Base-by-base conservation (phyloP, 164 flowering plant genomes). In the Sedum album region DNA sequence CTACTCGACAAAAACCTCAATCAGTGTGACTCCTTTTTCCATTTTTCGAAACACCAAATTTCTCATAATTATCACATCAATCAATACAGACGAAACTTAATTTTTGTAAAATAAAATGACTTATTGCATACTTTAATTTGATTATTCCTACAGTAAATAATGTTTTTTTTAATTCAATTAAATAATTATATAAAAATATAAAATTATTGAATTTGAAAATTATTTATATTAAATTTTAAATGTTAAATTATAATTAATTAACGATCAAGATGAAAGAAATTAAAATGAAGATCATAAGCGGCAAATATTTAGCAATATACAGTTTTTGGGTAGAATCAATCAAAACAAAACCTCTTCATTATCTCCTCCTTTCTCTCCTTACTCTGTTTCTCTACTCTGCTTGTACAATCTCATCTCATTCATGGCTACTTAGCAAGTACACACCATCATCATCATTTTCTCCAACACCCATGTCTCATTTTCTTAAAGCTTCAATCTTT, bases 381-480 rank as follows among this genome's bases (percentile, higher is more conserved):
- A 2, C 33, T 0, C 26, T 55, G 31, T 26, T 28, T 25, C 35
- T 20, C 23, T 9, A 5, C 0, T n/a, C 46, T 6, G 21, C 49
- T 21, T 18, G 1, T 18, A 11, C 28, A 11, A 13, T 28, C 31
- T 10, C 11, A 23, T 23, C 30, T 15, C 28, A 55, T 14, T n/a
- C 18, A 49, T 25, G 20, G n/a, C n/a, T n/a, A 36, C 21, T 60
- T 11, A 21, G 7, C 28, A 30, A 33, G n/a, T 14, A 49, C 21
- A 8, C 2, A 17, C 41, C 65, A 68, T 69, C 42, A 65, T 68
- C n/a, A n/a, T n/a, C n/a, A n/a, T n/a, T n/a, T n/a, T n/a, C n/a
- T n/a, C n/a, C n/a, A n/a, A n/a, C n/a, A n/a, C n/a, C n/a, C n/a
- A n/a, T 30, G 23, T 41, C n/a, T 55, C 2, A 2, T 26, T 57